Evolutionary conservation across 2,329 filamentous ascomycete genomes (phyloP), one percentile per base, ranked within the genome.

Genomic region (Malbranchea cinnamomea): DNA sequence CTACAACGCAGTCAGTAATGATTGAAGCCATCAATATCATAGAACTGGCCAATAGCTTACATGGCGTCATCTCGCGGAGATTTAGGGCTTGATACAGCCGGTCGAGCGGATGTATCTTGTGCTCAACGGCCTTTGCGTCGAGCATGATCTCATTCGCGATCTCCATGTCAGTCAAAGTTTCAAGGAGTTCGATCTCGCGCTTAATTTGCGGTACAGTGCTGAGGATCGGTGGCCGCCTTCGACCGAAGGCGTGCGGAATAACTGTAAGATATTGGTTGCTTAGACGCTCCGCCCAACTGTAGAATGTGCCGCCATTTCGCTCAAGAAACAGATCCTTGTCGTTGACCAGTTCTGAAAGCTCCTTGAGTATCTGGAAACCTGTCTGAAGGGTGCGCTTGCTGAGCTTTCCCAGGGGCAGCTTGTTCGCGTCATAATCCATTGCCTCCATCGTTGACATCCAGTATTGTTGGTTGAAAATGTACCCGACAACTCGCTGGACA

Each of bases 81-180:
- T 70, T 68, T 1, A 93, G 65, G 15, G 72, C 69, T 33, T 69
- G 57, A 60, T 75, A 92, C 40, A 81, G 79, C 26, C 65, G 65
- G 48, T 91, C 83, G 5, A 87, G 63, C 9, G 63, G 59, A 43
- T 85, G 70, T 10, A 81, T 45, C 33, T 56, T 52, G 4, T 57
- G 51, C 6, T 65, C 60, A 6, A 56, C 57, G 16, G 67, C 56
- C 21, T 71, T 67, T 3, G 63, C 58, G n/a, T 57, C 57, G 53
- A 81, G 84, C 67, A 91, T 76, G 46, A 92, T 78, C 15, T 75
- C 67, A 13, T 73, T 70, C 2, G 81, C 75, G 36, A 81, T 76
- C 53, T 85, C 84, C 79, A 92, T 87, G 45, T 89, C 81, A 2
- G 74, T 76, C 48, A 92, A 59, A 37, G 74, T 79, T 45, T 91